Evolutionary conservation across 352 stramenopile genomes (phyloP).

Genomic region (Thraustochytrium sp.): DNA sequence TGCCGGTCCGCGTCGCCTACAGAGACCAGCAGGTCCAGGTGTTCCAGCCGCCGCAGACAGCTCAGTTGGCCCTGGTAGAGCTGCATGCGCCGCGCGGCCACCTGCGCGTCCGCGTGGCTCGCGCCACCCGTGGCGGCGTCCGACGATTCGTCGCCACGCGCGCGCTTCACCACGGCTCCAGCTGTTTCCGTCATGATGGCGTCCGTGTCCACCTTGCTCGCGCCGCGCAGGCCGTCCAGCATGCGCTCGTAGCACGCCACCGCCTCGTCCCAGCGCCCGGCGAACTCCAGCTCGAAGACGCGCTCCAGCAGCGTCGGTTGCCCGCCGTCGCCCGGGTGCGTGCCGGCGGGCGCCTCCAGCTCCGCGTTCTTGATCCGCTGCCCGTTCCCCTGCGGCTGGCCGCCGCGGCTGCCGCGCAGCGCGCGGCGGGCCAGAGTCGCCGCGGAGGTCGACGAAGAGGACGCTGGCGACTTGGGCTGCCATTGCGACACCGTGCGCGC

Average conservation of each 20-base stretch:
- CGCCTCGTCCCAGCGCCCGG: conserved; percentile 6
- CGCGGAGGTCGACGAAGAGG: background rate
- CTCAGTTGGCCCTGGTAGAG: conserved; percentile 9
- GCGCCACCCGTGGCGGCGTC: background rate
- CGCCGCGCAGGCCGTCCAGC: background rate
- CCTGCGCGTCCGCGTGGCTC: background rate
- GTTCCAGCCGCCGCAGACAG: background rate
- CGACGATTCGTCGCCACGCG: background rate
- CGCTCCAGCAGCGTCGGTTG: background rate
- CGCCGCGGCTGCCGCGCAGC: background rate
- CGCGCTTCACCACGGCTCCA: background rate
- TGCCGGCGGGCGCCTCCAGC: background rate
- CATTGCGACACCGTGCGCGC: conserved; percentile 12
- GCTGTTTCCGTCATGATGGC: background rate
- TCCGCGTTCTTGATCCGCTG: background rate
- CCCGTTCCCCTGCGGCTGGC: background rate
- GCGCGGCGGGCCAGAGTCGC: background rate
- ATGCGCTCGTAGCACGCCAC: conserved; percentile 31
- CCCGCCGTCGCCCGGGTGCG: conserved; percentile 1
- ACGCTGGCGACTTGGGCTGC: background rate
- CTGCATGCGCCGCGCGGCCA: background rate
- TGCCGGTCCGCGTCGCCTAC: background rate
- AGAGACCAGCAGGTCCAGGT: conserved; percentile 12
- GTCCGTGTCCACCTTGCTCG: background rate
- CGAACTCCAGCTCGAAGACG: conserved; percentile 30